phyloP scores from a whole-genome alignment of 2,329 filamentous ascomycete genomes.

The Emmonsia crescens region DNA sequence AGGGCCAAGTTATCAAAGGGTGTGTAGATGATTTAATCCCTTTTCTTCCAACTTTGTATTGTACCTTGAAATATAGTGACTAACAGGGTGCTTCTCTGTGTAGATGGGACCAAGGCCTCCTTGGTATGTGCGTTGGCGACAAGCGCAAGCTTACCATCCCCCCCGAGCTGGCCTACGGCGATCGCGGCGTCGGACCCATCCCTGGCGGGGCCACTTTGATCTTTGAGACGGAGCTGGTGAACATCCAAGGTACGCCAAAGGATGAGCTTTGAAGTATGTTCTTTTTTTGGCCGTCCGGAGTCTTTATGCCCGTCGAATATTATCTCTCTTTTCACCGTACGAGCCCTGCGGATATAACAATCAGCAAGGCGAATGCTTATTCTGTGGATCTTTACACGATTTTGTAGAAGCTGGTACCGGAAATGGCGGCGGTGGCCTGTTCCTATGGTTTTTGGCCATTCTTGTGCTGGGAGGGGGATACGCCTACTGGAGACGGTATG shows the following conservation, averaged over 20 bases:
- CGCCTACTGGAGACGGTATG: neutral
- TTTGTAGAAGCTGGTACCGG: neutral
- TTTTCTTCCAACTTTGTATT: too few species aligned
- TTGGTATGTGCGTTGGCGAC: conserved; percentile 94
- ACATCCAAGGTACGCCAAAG: conserved; percentile 60
- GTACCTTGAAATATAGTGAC: neutral
- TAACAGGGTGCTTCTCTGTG: conserved; percentile 13
- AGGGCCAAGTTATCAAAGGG: conserved; percentile 81
- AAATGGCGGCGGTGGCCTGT: neutral
- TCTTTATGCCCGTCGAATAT: neutral
- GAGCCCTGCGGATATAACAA: neutral
- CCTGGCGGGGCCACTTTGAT: conserved; percentile 71
- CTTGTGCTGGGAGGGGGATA: neutral
- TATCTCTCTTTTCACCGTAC: neutral
- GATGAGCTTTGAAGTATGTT: conserved; percentile 31
- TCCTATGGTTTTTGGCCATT: neutral
- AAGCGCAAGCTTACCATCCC: conserved; percentile 83
- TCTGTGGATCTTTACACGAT: neutral
- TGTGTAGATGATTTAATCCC: conserved; percentile 32
- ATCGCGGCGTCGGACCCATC: conserved; percentile 67
- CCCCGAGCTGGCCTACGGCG: conserved; percentile 74
- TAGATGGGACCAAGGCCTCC: conserved; percentile 79
- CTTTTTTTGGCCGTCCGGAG: neutral
- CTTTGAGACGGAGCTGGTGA: conserved; percentile 84
- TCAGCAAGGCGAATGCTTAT: neutral